phyloP scores from a whole-genome alignment of 306 rosid genomes.

The Abrus precatorius region DNA sequence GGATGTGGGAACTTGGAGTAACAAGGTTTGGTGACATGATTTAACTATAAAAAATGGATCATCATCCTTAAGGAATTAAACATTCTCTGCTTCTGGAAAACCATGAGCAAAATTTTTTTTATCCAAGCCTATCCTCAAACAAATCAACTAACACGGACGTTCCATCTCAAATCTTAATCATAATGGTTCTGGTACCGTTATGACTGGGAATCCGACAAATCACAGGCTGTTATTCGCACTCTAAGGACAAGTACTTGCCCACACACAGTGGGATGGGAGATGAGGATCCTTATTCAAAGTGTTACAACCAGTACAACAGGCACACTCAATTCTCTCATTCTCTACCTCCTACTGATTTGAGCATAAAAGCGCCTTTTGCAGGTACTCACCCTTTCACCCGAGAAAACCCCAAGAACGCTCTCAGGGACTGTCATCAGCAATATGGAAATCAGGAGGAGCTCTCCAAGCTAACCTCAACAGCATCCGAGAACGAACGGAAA shows the following conservation, averaged over 20 bases:
- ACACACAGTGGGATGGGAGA: not conserved
- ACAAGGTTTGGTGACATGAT: not conserved
- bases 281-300: not conserved
- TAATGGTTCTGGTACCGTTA: not conserved
- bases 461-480: not conserved
- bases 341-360: not conserved
- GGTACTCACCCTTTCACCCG: not conserved
- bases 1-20: not conserved
- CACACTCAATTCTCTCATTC: not conserved
- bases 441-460: not conserved
- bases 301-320: not conserved
- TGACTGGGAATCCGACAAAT: not conserved
- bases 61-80: constrained; percentile 31
- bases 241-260: not conserved
- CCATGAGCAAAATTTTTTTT: not conserved
- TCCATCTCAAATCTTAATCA: constrained; percentile 1
- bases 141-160: constrained; percentile 26
- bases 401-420: not conserved
- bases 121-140: not conserved
- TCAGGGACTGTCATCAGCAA: not conserved
- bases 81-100: constrained; percentile 15
- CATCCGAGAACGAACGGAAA: not conserved
- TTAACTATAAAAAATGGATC: not conserved
- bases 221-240: not conserved
- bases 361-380: not conserved